Evolutionary conservation across 352 stramenopile species (phyloP), one percentile per base, ranked within the genome.

Genomic region (Pythium diclinum): DNA sequence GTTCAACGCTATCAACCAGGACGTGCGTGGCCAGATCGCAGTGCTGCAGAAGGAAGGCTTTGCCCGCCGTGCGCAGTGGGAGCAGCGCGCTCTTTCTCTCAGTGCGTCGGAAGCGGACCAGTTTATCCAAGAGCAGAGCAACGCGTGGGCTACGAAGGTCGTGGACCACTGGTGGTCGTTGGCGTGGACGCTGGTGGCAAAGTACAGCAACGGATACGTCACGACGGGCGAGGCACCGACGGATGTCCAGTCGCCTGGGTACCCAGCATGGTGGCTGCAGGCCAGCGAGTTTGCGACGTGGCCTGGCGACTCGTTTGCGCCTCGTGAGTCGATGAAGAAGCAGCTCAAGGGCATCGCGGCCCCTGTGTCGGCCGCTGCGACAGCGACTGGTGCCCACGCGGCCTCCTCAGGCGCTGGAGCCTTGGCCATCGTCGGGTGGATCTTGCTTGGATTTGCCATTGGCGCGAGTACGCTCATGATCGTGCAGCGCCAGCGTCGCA

Each of bases 181-280:
- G 8, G 81, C 79, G 16, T 92, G 83, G 83, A 73, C 56, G 16
- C 57, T 92, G 16, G 71, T 91, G 6, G 72, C 76, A 51, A 92
- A 91, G 65, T 92, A 82, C 65, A 90, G 79, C 55, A 73, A 88
- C 36, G 84, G 84, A 36, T 90, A 87, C 67, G 63, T 86, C 58
- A 88, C 79, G 11, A 88, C 76, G 5, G 82, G 84, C 17, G 84
- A 92, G 59, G 85, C 36, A 81, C 83, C 85, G 55, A 67, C 21
- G 66, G 73, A 0, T 59, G 67, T 4, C 64, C 38, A 73, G 8
- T 73, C 71, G 14, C 79, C 78, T 7, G 84, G 84, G 23, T 92
- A 92, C 51, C 81, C 79, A 3, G 65, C 72, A 4, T 81, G 69
- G 72, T 90, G 77, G 79, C 49, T 91, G 38, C 53, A 79, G 42